A percentile compares a stretch with the other conserved stretches of the same genome.
Evolutionary conservation across 1,284 basidiomycete species (phyloP).

Genomic region (Phylloboletellus chloephorus): DNA sequence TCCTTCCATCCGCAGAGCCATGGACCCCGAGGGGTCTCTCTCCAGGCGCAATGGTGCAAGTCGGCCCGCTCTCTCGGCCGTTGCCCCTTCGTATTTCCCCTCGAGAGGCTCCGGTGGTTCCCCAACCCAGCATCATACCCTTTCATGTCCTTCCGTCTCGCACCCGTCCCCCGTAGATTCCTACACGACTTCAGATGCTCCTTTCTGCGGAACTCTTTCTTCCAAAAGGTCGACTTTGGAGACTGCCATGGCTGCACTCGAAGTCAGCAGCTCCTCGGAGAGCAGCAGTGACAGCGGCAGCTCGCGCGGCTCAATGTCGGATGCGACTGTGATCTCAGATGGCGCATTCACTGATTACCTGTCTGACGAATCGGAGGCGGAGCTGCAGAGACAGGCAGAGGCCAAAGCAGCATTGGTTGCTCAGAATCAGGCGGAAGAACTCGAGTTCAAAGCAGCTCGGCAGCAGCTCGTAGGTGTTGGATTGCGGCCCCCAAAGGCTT

Average conservation of each 20-base stretch:
- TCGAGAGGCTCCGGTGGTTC: conserved; percentile 21
- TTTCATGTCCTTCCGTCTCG: conserved; percentile 16
- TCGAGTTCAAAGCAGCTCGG: conserved; percentile 71
- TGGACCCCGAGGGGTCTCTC: conserved; percentile 48
- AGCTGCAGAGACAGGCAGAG: conserved; percentile 76
- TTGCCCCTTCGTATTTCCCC: conserved; percentile 30
- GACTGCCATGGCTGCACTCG: conserved; percentile 36
- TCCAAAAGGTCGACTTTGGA: conserved; percentile 35
- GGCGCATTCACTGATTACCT: conserved; percentile 80
- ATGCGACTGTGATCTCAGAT: conserved; percentile 72
- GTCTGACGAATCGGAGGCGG: conserved; percentile 78
- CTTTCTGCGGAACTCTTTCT: conserved; percentile 24
- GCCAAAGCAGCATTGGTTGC: conserved; percentile 65
- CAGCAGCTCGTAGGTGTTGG: conserved; percentile 69
- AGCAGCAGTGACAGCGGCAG: conserved; percentile 57
- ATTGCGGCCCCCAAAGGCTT: conserved; percentile 66
- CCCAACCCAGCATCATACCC: conserved; percentile 15
- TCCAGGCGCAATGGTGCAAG: conserved; percentile 42
- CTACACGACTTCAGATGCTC: conserved; percentile 15
- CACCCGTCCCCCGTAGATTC: conserved; percentile 21
- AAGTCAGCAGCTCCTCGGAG: conserved; percentile 32
- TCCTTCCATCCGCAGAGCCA: conserved; percentile 56
- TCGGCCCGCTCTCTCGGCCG: conserved; percentile 47
- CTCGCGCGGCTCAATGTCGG: conserved; percentile 50
- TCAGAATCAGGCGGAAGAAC: conserved; percentile 72